Evolutionary conservation across 495 filamentous ascomycete genomes (phyloP), one percentile per base, ranked within the genome.

Genomic region (Mytilinidion resinicola): DNA sequence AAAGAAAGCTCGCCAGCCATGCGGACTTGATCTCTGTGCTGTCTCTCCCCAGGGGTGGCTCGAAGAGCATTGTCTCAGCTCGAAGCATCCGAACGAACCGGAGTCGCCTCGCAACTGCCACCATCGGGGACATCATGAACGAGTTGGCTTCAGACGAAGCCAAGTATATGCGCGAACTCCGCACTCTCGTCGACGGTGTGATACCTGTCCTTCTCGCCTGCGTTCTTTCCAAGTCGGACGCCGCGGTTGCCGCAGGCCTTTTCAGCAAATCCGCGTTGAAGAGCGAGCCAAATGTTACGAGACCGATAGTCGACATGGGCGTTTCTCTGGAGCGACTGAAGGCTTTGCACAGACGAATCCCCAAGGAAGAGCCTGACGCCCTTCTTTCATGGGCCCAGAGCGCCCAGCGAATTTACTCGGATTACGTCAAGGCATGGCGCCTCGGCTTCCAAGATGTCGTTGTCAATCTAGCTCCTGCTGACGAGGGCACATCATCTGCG

Each of bases 361-460:
- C 91, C 1, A 78, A 86, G 50, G 77, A 84, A 15, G 78, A 90
- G 65, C 69, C 83, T 11, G 80, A 85, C 47, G 77, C 80, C 9
- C 74, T 99, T 33, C 75, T 93, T 20, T 76, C 74, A 12, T 99
- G 95, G 95, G 87, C 92, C 0, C 80, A 85, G 55, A 80, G 80
- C 46, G 85, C 88, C 3, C 80, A 87, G 55, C 81, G 82, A 61
- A 76, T 92, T 10, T 99, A 99, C 69, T 78, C 83, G 38, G 86
- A 93, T 60, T 99, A 97, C 69, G 78, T 99, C 20, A 83, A 83
- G 57, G 85, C 88, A 38, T 99, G 93, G 93, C 80, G 92, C 48
- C 80, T 96, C 54, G 93, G 93, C 4, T 99, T 99, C 72, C 87
- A 96, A 64, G 92, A 95, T 71, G 85, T 97, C 19, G 87, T 97